Evolutionary conservation across 2,329 filamentous ascomycete genomes (phyloP).

Genomic region (Colletotrichum gloeosporioides): DNA sequence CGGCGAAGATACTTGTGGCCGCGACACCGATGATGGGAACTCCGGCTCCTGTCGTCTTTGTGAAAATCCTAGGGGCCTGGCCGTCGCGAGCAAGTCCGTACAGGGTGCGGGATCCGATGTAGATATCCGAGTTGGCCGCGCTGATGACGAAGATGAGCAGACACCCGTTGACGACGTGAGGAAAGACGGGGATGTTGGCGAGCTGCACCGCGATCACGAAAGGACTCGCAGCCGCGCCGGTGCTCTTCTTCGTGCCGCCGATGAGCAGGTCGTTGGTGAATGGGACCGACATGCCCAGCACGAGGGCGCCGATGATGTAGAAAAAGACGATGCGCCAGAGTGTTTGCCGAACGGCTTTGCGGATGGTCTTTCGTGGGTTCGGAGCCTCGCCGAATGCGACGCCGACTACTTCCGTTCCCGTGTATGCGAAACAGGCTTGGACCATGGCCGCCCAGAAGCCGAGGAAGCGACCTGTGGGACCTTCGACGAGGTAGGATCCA

Average conservation of each 20-base stretch:
- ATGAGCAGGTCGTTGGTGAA: slow-evolving; percentile 23
- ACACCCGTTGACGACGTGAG: slow-evolving; percentile 27
- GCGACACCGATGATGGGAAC: slow-evolving; percentile 44
- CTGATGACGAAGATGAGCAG: slow-evolving; percentile 28
- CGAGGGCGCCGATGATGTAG: slow-evolving; percentile 27
- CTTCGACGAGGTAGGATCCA: slow-evolving; percentile 37
- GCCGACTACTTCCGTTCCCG: slow-evolving; percentile 75
- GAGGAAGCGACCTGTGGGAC: slow-evolving; percentile 41
- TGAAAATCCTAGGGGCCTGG: slow-evolving; percentile 41
- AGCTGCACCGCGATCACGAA: slow-evolving; percentile 28
- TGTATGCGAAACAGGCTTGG: slow-evolving; percentile 44
- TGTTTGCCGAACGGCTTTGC: slow-evolving; percentile 27
- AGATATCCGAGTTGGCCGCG: slow-evolving; percentile 25
- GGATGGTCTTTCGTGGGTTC: slow-evolving; percentile 28
- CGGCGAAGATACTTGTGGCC: slow-evolving; percentile 38
- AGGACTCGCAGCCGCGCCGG: slow-evolving; percentile 33
- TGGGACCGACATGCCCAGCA: slow-evolving; percentile 30
- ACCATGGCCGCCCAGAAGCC: slow-evolving; percentile 43
- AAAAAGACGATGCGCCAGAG: slow-evolving; percentile 29
- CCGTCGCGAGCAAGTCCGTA: slow-evolving; percentile 44
- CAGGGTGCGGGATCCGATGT: slow-evolving; percentile 44
- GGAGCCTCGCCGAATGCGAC: slow-evolving; percentile 67
- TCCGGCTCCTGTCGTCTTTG: slow-evolving; percentile 37
- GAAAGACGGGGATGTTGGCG: slow-evolving; percentile 24
- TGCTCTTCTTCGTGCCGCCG: neutral